A percentile compares a stretch with the other conserved stretches of the same genome.
Conservation (phyloP, 1,284 basidiomycete genomes). For the Baeospora myosura region DNA sequence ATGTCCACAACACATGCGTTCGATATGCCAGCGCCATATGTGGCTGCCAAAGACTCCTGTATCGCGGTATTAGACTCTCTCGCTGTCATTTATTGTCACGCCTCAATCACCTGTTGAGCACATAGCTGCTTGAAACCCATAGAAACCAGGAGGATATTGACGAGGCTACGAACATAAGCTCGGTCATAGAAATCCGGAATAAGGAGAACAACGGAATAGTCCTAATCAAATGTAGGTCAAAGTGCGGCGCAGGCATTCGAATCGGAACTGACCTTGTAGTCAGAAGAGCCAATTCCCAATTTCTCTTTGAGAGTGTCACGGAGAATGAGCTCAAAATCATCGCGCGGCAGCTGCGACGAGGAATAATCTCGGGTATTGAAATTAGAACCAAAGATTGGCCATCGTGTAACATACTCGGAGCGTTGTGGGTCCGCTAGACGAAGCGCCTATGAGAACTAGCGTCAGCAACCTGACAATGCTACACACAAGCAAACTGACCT, state of each 20-base stretch:
- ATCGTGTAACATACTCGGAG: constrained; percentile 64
- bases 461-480: constrained; percentile 4
- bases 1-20: constrained; percentile 95
- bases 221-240: constrained; percentile 33
- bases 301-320: constrained; percentile 52
- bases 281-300: constrained; percentile 47
- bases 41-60: constrained; percentile 90
- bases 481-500: constrained; percentile 34
- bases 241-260: background rate
- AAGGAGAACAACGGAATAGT: constrained; percentile 83
- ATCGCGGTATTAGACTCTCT: background rate
- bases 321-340: constrained; percentile 74
- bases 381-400: constrained; percentile 70
- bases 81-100: background rate
- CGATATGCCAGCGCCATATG: constrained; percentile 92
- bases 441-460: constrained; percentile 48
- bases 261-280: constrained; percentile 50
- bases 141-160: constrained; percentile 66
- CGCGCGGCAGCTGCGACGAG: constrained; percentile 61
- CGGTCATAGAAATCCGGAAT: constrained; percentile 91
- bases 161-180: constrained; percentile 75
- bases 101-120: constrained; percentile 65
- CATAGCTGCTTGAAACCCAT: constrained; percentile 92
- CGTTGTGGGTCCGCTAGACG: constrained; percentile 60
- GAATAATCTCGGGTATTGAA: constrained; percentile 79